Base-by-base conservation (phyloP, 768 basidiomycete species). In the Udeniomyces megalosporus region DNA sequence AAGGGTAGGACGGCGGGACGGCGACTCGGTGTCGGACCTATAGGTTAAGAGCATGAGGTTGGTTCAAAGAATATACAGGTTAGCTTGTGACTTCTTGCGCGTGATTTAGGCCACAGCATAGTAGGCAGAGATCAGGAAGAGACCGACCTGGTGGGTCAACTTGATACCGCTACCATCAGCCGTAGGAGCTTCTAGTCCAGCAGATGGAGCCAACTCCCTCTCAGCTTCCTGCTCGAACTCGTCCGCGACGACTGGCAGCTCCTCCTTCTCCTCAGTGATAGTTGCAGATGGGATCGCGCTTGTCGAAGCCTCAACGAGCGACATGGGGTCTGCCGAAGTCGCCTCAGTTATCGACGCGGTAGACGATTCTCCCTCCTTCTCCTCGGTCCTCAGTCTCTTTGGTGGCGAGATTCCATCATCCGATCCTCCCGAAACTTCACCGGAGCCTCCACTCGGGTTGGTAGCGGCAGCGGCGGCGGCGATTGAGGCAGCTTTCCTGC, bases 11-110 rank as follows among this genome's bases (percentile, higher is more conserved):
- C 24, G 88, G 84, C 8, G 95, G 95, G 17, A 97, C 83, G 7
- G 91, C 91, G 44, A 99, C 95, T 83, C 95, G 86, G 71, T 95
- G 91, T 45, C 91, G 82, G 62, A 93, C 88, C 88, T 90, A 68
- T 22, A 52, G 51, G 52, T 22, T 42, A 42, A 44, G 44, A 20
- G n/a, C n/a, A n/a, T n/a, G n/a, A n/a, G n/a, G n/a, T n/a, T n/a
- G n/a, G n/a, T n/a, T n/a, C n/a, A n/a, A n/a, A n/a, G n/a, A n/a
- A n/a, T n/a, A n/a, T n/a, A n/a, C n/a, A n/a, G n/a, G n/a, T n/a
- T n/a, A n/a, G n/a, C n/a, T n/a, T n/a, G n/a, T n/a, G n/a, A n/a
- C n/a, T n/a, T n/a, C n/a, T n/a, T n/a, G n/a, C n/a, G n/a, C n/a
- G n/a, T n/a, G n/a, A n/a, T n/a, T n/a, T n/a, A n/a, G n/a, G n/a